These are phyloP conservation scores for Cutaneotrichosporon sp. DNA, from an alignment of 1,284 basidiomycete species.

Conservation along the genomic window DNA sequence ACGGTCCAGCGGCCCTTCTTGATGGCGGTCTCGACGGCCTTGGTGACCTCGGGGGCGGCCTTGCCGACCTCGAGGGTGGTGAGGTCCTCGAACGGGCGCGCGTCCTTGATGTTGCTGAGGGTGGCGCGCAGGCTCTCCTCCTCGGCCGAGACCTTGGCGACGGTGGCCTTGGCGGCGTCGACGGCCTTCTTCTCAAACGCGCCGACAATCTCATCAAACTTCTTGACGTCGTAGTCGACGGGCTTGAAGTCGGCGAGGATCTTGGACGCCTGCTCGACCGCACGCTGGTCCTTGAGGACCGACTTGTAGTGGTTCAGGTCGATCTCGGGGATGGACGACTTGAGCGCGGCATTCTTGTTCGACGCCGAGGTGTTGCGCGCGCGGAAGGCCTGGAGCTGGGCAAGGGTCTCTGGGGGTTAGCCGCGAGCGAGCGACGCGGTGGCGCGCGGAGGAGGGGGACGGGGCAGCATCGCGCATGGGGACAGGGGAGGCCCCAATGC, in stretches of 20 bases:
- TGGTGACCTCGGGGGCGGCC: conserved; percentile 88
- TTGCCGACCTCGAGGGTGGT: conserved; percentile 89
- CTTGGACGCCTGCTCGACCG: conserved; percentile 93
- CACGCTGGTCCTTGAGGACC: conserved; percentile 86
- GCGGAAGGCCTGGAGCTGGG: conserved; percentile 90
- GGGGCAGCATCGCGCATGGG: too few relatives aligned
- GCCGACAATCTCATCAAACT: conserved; percentile 94
- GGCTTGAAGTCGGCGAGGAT: conserved; percentile 88
- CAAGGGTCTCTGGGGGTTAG: conserved; percentile 70
- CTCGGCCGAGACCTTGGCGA: conserved; percentile 88
- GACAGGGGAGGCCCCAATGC: too few relatives aligned
- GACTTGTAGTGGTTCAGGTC: conserved; percentile 91
- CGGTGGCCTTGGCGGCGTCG: conserved; percentile 85
- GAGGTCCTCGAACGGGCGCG: conserved; percentile 95
- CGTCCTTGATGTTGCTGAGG: conserved; percentile 95
- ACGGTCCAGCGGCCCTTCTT: conserved; percentile 99
- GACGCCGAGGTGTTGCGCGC: conserved; percentile 90
- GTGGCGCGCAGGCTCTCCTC: conserved; percentile 90
- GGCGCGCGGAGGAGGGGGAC: too few relatives aligned
- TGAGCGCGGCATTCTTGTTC: conserved; percentile 69
- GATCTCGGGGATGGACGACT: conserved; percentile 63
- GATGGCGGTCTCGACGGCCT: conserved; percentile 92
- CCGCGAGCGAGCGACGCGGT: background rate
- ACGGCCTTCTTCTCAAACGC: conserved; percentile 97
- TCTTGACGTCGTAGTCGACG: conserved; percentile 88